Conservation (phyloP, 2,329 filamentous ascomycete species). For the Ilyonectria mors-panacis region DNA sequence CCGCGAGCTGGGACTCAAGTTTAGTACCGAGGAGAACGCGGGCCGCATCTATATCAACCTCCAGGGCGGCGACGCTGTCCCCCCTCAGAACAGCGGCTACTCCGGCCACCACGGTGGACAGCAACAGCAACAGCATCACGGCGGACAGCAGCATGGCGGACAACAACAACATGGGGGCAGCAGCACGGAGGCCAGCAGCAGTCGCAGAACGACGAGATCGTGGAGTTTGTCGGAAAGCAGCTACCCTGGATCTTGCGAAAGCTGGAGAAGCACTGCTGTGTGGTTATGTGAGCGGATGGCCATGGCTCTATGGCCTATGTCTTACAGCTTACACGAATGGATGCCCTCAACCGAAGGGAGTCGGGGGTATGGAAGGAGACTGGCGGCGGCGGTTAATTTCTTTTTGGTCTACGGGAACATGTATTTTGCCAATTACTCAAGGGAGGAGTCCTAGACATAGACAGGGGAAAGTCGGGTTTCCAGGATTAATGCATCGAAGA, state of each 20-base stretch:
- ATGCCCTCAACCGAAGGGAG: neutral
- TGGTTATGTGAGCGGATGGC: slow-evolving; percentile 74
- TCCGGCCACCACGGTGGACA: slow-evolving; percentile 59
- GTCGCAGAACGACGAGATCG: slow-evolving; percentile 67
- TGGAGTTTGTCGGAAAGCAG: slow-evolving; percentile 72
- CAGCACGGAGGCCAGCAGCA: slow-evolving; percentile 59
- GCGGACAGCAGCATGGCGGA: slow-evolving; percentile 54
- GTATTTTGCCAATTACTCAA: neutral
- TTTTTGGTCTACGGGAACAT: slow-evolving; percentile 19
- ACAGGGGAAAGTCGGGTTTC: slow-evolving; percentile 23
- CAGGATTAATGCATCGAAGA: slow-evolving; percentile 29
- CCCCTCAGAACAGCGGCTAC: slow-evolving; percentile 55
- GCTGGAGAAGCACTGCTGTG: slow-evolving; percentile 79
- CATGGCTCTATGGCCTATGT: slow-evolving; percentile 23
- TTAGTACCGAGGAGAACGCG: slow-evolving; percentile 88
- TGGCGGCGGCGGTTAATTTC: slow-evolving; percentile 13
- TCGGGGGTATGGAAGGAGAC: neutral
- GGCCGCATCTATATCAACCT: slow-evolving; percentile 92
- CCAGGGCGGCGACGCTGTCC: slow-evolving; percentile 76
- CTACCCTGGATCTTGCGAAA: slow-evolving; percentile 74
- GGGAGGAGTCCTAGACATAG: slow-evolving; percentile 17
- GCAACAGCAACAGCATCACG: slow-evolving; percentile 60
- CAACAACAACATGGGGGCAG: slow-evolving; percentile 59
- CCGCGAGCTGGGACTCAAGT: slow-evolving; percentile 85
- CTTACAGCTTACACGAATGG: slow-evolving; percentile 29